Base-by-base conservation (phyloP, 2,329 filamentous ascomycete genomes). In the Alternaria tenuissima region DNA sequence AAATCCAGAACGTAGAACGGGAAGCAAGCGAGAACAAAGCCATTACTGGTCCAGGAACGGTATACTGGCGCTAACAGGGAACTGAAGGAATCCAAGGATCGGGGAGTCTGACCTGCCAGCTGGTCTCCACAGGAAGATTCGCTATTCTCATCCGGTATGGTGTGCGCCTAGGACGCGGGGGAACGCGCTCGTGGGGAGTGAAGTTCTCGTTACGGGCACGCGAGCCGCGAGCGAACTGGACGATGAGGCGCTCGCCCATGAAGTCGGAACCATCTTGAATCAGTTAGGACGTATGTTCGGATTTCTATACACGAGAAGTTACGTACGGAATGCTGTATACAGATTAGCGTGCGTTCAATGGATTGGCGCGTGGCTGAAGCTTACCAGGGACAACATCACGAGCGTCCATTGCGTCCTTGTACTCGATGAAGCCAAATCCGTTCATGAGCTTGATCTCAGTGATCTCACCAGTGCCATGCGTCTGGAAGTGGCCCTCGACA, bases 381-480 rank as follows among this genome's bases (percentile, higher is more conserved):
- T 84, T 88, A 97, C 95, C 94, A 81, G 95, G 95, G 76, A 99
- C 95, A 67, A 99, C 94, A 83, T 99, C 95, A 78, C 94, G 91
- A 71, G 95, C 95, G 83, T 99, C 95, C 91, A 97, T 92, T 60
- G 93, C 89, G 83, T 98, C 95, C 82, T 97, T 96, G 82, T 98
- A 99, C 82, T 99, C 95, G 79, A 99, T 97, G 85, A 99, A 99
- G 79, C 95, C 95, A 79, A 99, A 99, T 76, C 95, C 95, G 79
- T 97, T 98, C 95, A 99, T 99, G 67, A 99, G 89, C 86, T 99
- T 99, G 84, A 99, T 94, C 84, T 99, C 95, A 71, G 91, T 95
- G 79, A 99, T 98, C 80, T 97, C 93, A 80, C 95, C 95, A 72
- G 93, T 94, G 78, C 94, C 95, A 89, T 97, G 93, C 76, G 89